phyloP scores from a whole-genome alignment of 2,329 filamentous ascomycete genomes.

The Pseudocercospora cruenta region DNA sequence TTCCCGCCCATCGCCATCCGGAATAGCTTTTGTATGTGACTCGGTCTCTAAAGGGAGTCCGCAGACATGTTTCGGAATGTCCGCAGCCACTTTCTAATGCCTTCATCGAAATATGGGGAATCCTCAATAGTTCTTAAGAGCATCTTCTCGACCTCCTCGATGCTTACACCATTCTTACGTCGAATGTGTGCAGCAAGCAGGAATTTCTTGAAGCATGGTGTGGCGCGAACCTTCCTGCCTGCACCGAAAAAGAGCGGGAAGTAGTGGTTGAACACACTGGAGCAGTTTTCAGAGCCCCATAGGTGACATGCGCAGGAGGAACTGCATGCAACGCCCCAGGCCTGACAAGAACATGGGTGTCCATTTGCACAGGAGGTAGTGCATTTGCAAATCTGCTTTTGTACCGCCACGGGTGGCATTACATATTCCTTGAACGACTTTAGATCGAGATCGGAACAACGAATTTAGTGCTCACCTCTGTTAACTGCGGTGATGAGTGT shows the following conservation, averaged over 20 bases:
- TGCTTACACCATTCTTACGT: neutral
- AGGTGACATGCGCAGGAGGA: neutral
- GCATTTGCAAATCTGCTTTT: neutral
- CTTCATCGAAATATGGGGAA: neutral
- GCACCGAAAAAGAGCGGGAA: neutral
- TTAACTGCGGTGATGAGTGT: neutral
- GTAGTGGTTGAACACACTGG: neutral
- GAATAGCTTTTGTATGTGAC: neutral
- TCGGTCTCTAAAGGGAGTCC: neutral
- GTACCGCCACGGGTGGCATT: neutral
- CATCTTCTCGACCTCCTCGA: too few species aligned
- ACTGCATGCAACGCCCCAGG: neutral
- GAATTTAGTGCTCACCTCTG: neutral
- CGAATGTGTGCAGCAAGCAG: neutral
- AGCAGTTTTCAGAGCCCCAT: neutral
- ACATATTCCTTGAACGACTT: neutral
- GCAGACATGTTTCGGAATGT: neutral
- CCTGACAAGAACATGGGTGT: neutral
- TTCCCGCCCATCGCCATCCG: too few species aligned
- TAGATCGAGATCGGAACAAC: neutral
- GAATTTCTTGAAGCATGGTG: neutral
- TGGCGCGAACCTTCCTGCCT: neutral
- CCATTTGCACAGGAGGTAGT: neutral
- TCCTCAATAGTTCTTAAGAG: neutral
- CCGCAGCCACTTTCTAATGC: neutral